Conservation (phyloP, 192 early-diverging fungal species). For the Rhizophagus prolifer region DNA sequence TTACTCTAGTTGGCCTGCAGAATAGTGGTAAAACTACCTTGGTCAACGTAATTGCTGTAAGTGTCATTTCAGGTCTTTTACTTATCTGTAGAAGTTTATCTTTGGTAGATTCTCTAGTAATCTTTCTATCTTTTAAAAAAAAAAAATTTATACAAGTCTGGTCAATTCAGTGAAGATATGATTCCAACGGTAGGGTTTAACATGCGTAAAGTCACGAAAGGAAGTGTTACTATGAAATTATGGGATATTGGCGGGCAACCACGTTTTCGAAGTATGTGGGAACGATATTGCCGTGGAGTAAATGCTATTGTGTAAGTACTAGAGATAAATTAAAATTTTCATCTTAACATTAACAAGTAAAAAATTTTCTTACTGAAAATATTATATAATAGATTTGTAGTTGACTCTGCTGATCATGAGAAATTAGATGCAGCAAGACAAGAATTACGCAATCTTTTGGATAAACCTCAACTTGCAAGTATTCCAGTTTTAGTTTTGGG, state of each 20-base stretch:
- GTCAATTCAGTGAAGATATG: constrained; percentile 82
- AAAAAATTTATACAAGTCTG: constrained; percentile 46
- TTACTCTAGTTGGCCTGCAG: constrained; percentile 84
- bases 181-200: constrained; percentile 99
- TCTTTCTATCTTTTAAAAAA: not conserved
- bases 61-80: constrained; percentile 21
- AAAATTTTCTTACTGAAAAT: no score
- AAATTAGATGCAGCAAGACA: constrained; percentile 90
- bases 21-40: constrained; percentile 87
- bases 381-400: constrained; percentile 72
- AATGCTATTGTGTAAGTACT: constrained; percentile 91
- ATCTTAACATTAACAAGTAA: not conserved
- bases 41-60: constrained; percentile 82
- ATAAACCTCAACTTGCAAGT: constrained; percentile 88
- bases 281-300: constrained; percentile 84
- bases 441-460: constrained; percentile 87
- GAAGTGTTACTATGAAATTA: constrained; percentile 96
- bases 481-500: constrained; percentile 98
- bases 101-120: not conserved
- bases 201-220: constrained; percentile 93
- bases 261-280: constrained; percentile 97
- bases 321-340: not conserved
- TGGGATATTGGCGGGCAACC: constrained; percentile 99
- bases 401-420: constrained; percentile 93
- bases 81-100: not conserved